Evolutionary conservation across 2,329 filamentous ascomycete species (phyloP).

Genomic region (Alternaria sp.): DNA sequence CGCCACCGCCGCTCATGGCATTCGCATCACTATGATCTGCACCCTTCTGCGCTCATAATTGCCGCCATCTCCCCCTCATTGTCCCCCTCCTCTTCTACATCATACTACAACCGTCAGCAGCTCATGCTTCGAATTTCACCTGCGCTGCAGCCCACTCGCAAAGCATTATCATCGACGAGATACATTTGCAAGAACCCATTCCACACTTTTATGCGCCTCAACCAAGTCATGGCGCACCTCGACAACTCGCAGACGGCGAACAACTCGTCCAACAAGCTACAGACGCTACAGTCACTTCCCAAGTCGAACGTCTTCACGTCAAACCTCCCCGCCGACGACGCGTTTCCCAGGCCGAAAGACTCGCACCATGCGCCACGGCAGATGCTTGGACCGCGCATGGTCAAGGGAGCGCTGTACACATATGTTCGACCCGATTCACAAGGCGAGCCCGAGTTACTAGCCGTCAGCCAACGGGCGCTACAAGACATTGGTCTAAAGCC

Average conservation of each 20-base stretch:
- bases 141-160: conserved; percentile 13
- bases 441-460: conserved; percentile 78
- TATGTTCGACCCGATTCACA: conserved; percentile 84
- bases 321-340: conserved; percentile 76
- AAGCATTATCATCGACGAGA: conserved; percentile 7
- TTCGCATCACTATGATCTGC: conserved; percentile 25
- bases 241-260: conserved; percentile 37
- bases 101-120: conserved; percentile 1
- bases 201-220: conserved; percentile 45
- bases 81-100: background rate
- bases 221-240: conserved; percentile 57
- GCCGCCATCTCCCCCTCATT: conserved; percentile 19
- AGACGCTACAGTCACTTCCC: conserved; percentile 62
- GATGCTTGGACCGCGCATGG: conserved; percentile 79
- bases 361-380: conserved; percentile 84
- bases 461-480: conserved; percentile 80
- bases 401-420: conserved; percentile 85
- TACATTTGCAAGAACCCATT: conserved; percentile 13
- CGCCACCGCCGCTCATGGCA: conserved; percentile 28
- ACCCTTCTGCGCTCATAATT: conserved; percentile 5
- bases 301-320: conserved; percentile 72
- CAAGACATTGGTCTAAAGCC: conserved; percentile 78
- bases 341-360: conserved; percentile 79
- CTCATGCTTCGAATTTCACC: conserved; percentile 29
- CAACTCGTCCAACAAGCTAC: conserved; percentile 18